These are phyloP conservation scores for Russula griseocarnosa DNA, from an alignment of 768 basidiomycete species.

Conservation along the genomic window DNA sequence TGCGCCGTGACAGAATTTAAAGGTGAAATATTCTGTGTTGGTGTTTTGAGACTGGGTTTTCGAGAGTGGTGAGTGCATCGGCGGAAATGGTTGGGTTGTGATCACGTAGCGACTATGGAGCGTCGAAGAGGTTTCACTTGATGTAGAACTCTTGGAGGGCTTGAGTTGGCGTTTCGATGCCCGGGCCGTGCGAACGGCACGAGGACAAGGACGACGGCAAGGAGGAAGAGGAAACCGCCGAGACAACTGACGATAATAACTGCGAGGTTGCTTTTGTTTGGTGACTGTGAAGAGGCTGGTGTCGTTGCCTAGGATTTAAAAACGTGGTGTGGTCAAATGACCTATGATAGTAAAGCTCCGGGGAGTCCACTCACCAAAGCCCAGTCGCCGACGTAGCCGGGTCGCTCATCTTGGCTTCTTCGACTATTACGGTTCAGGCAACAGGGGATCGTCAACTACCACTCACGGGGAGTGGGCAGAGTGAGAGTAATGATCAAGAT, in stretches of 20 bases:
- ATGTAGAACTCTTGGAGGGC: background rate
- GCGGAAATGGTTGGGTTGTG: constrained; percentile 21
- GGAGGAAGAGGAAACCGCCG: constrained; percentile 23
- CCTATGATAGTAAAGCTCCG: background rate
- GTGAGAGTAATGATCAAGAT: constrained; percentile 1
- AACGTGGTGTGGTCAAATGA: constrained; percentile 24
- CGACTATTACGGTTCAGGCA: background rate
- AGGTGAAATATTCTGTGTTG: background rate
- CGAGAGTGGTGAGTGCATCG: constrained; percentile 27
- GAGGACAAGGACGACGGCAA: constrained; percentile 21
- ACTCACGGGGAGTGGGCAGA: background rate
- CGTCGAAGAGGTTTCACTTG: constrained; percentile 11
- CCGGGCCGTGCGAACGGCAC: constrained; percentile 21
- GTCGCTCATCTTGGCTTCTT: constrained; percentile 13
- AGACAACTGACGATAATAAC: constrained; percentile 24
- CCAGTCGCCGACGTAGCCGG: background rate
- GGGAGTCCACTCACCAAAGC: constrained; percentile 6
- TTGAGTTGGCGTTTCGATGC: constrained; percentile 11
- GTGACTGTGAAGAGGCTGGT: background rate
- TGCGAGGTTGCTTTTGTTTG: constrained; percentile 15
- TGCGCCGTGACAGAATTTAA: background rate
- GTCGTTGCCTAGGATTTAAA: background rate
- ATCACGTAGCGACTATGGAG: constrained; percentile 10
- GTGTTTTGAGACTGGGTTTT: constrained; percentile 10
- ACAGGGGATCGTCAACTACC: background rate